Percentiles rank a stretch among this genome's conserved stretches.
These are phyloP conservation scores for Sordariomycetes sp. DNA, from an alignment of 2,329 filamentous ascomycete species.

Conservation along the genomic window DNA sequence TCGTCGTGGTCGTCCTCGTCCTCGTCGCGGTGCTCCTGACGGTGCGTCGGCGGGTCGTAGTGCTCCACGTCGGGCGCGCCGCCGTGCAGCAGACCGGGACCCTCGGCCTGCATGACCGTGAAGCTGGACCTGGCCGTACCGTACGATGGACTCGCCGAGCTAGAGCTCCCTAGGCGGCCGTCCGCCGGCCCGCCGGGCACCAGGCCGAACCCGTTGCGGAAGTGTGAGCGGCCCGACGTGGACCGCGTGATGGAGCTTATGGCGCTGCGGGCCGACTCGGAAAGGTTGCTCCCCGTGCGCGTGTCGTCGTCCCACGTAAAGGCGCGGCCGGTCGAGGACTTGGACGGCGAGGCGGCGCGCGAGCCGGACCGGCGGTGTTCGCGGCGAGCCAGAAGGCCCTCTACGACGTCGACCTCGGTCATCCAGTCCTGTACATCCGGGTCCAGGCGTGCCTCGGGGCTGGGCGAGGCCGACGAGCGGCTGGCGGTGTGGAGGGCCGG, in stretches of 20 bases:
- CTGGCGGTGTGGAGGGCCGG: conserved; percentile 10
- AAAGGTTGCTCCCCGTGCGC: conserved; percentile 45
- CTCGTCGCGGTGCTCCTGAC: conserved; percentile 17
- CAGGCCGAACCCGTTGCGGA: conserved; percentile 17
- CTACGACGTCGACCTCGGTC: conserved; percentile 42
- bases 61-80: conserved; percentile 5
- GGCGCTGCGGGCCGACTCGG: conserved; percentile 39
- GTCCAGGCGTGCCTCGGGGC: conserved; percentile 29
- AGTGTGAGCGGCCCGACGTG: conserved; percentile 20
- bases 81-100: conserved; percentile 33
- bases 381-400: conserved; percentile 37
- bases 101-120: conserved; percentile 39
- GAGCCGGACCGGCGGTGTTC: conserved; percentile 14
- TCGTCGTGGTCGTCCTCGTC: conserved; percentile 19
- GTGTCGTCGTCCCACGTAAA: conserved; percentile 30
- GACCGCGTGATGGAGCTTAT: conserved; percentile 27
- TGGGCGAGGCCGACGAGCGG: conserved; percentile 25
- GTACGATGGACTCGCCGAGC: conserved; percentile 31
- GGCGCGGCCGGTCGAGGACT: conserved; percentile 23
- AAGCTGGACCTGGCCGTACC: conserved; percentile 45
- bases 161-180: conserved; percentile 22
- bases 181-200: conserved; percentile 12
- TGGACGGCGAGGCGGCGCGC: conserved; percentile 24
- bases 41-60: conserved; percentile 2
- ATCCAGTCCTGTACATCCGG: conserved; percentile 50